phyloP scores from a whole-genome alignment of 805 yeast genomes.

The Candida verbasci region DNA sequence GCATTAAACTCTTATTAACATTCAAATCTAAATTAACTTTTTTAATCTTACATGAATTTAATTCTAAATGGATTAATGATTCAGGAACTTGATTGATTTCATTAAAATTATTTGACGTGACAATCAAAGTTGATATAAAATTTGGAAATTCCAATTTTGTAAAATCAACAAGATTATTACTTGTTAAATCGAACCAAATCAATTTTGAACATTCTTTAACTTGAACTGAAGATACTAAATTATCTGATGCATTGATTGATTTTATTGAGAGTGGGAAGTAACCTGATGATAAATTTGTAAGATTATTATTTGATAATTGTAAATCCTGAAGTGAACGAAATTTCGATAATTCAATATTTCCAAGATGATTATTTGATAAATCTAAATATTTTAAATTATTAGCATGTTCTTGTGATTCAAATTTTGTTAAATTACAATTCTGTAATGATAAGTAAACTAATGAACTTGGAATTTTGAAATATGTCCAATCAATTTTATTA shows the following conservation, averaged over 20 bases:
- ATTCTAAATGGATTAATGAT: constrained; percentile 7
- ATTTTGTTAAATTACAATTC: constrained; percentile 4
- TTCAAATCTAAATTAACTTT: constrained; percentile 1
- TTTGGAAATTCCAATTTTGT: constrained; percentile 4
- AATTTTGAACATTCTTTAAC: constrained; percentile 3
- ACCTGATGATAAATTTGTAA: neutral
- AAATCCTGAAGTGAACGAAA: constrained; percentile 3
- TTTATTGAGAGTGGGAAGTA: constrained; percentile 3
- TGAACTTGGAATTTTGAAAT: constrained; percentile 4
- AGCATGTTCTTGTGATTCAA: neutral
- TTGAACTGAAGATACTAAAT: constrained; percentile 1
- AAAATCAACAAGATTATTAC: constrained; percentile 3
- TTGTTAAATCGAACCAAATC: constrained; percentile 6
- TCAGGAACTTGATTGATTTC: constrained; percentile 2
- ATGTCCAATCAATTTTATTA: constrained; percentile 6
- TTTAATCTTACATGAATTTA: constrained; percentile 6
- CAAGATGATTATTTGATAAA: constrained; percentile 5
- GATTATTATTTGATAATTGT: constrained; percentile 6
- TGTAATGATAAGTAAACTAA: constrained; percentile 5
- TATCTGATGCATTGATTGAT: constrained; percentile 7
- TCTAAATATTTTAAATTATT: neutral
- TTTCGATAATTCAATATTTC: constrained; percentile 2
- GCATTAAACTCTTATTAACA: constrained; percentile 1
- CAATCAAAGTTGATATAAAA: constrained; percentile 4
- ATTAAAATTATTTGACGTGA: constrained; percentile 4